These are phyloP conservation scores for Skeletonema tropicum DNA, from an alignment of 108 stramenopile species.

Conservation along the genomic window DNA sequence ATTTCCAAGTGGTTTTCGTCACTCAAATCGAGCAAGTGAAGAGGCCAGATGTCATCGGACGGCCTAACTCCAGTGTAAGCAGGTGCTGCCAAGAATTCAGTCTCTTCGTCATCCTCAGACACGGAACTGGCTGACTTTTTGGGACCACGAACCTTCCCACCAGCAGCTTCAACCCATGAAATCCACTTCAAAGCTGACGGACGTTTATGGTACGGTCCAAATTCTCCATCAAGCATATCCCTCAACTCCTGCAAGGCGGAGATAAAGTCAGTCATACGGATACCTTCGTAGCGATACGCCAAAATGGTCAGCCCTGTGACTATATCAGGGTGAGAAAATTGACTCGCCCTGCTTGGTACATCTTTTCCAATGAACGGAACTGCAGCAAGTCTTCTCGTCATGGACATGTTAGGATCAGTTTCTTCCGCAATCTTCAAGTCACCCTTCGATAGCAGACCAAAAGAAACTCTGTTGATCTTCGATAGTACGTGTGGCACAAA, in stretches of 20 bases:
- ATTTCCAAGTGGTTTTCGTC: constrained; percentile 95
- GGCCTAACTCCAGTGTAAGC: constrained; percentile 64
- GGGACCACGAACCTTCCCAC: constrained; percentile 94
- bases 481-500: constrained; percentile 92
- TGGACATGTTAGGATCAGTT: constrained; percentile 86
- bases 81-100: constrained; percentile 48
- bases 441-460: constrained; percentile 84
- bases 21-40: constrained; percentile 94
- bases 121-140: constrained; percentile 69
- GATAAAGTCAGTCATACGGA: constrained; percentile 91
- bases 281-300: constrained; percentile 97
- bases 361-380: constrained; percentile 99
- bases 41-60: constrained; percentile 96
- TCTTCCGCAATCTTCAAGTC: constrained; percentile 79
- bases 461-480: constrained; percentile 98
- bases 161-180: constrained; percentile 94
- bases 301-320: constrained; percentile 97
- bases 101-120: constrained; percentile 49
- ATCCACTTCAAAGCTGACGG: constrained; percentile 91
- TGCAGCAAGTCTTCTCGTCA: constrained; percentile 91
- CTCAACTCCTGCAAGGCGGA: constrained; percentile 85
- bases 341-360: constrained; percentile 95
- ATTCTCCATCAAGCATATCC: constrained; percentile 93
- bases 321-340: constrained; percentile 99
- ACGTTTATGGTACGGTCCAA: constrained; percentile 95